Conservation (phyloP, 345 rosid genomes). For the Citrus unshiu region DNA sequence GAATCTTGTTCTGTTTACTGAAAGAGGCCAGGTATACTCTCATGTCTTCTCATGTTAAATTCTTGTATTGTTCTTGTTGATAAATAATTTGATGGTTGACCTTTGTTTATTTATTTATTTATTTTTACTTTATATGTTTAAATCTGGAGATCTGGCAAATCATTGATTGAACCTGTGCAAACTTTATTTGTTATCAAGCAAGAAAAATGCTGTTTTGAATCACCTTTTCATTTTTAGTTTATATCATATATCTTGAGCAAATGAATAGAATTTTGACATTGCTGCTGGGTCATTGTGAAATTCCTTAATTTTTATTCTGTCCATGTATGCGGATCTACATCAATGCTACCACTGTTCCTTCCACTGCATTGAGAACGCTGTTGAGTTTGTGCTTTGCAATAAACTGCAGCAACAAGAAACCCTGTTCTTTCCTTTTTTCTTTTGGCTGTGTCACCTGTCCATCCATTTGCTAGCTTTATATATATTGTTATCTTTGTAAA, state of each 20-base stretch:
- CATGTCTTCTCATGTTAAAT: not conserved
- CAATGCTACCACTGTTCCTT: not conserved
- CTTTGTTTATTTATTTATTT: not conserved
- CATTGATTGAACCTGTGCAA: not conserved
- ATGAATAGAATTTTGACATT: not conserved
- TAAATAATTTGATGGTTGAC: not conserved
- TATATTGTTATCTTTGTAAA: not conserved
- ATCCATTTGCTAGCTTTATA: not conserved
- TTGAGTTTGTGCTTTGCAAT: not conserved
- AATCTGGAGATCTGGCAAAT: not conserved
- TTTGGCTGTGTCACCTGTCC: not conserved
- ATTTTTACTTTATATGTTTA: not conserved
- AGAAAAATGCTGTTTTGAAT: not conserved
- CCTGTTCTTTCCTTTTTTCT: not conserved
- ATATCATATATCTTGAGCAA: not conserved
- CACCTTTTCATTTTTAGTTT: not conserved
- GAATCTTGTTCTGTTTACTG: slow-evolving; percentile 90
- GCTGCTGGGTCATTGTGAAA: not conserved
- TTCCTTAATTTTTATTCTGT: not conserved
- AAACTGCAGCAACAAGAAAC: not conserved
- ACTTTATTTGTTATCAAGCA: not conserved
- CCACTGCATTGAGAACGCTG: not conserved
- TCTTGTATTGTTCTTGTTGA: not conserved
- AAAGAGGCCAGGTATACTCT: slow-evolving; percentile 83
- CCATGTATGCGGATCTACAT: not conserved